Base-by-base conservation (phyloP, 495 filamentous ascomycete species). In the Penicillium pulvis region DNA sequence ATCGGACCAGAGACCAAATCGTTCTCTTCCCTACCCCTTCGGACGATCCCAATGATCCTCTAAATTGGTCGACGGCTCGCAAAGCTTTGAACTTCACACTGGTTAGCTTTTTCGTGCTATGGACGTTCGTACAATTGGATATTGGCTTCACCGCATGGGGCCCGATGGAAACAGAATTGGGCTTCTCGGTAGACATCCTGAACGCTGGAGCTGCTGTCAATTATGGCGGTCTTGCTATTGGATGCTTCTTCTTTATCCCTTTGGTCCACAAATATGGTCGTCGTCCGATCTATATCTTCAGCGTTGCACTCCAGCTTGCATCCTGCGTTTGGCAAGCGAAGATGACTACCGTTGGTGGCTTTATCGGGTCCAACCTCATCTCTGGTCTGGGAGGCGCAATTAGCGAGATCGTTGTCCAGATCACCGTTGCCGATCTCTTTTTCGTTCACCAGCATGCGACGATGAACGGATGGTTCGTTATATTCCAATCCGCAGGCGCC, bases 391-490 rank as follows among this genome's bases (percentile, higher is more conserved):
- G 67, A 0, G 77, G 76, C 30, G 73, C 77, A 3, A 61, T 80
- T 35, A 68, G 64, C 17, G 79, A 83, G 51, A 67, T 70, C 8
- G 52, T 81, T 4, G 72, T 80, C 17, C 78, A 79, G 57, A 73
- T 83, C 54, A 79, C 76, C 0, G 66, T 81, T 12, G 71, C 75
- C 0, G 78, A 81, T 53, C 41, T 83, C 39, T 83, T 76, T 58
- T 82, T 82, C 53, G 75, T 79, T 0, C 80, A 82, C 51, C 71
- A 81, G 51, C 71, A 73, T 47, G 78, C 68, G 0, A 62, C 65
- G 0, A 74, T 75, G 71, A 80, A 79, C 51, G 63, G 59, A 0
- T 66, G 74, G 48, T 80, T 76, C 53, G 60, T 79, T 2, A 71
- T 73, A 31, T 61, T 72, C 6, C 52, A 61, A 7, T 64, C 58